Evolutionary conservation across 345 rosid species (phyloP).

Genomic region (Syzygium aromaticum): DNA sequence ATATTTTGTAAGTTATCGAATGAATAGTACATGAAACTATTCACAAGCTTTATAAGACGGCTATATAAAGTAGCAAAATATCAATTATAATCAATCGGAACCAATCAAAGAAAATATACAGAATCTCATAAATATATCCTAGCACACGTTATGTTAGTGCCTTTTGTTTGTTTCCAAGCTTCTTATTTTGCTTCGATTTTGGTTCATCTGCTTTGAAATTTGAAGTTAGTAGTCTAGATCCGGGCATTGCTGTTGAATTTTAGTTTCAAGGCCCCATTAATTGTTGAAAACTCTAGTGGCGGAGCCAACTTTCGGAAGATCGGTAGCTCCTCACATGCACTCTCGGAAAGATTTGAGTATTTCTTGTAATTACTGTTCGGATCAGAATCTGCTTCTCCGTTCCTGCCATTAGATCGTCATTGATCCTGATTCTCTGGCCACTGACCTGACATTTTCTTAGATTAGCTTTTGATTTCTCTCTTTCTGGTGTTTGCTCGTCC

Average conservation of each 20-base stretch:
- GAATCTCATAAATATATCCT: not conserved
- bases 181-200: not conserved
- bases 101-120: not conserved
- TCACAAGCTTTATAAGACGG: not conserved
- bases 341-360: not conserved
- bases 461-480: not conserved
- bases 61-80: not conserved
- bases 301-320: not conserved
- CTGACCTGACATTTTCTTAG: not conserved
- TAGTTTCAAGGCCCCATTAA: not conserved
- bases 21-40: not conserved
- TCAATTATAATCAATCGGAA: not conserved
- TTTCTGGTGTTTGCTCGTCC: not conserved
- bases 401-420: not conserved
- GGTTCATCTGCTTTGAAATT: not conserved
- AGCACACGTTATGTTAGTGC: not conserved
- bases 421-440: not conserved
- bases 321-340: not conserved
- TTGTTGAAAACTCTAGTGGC: not conserved
- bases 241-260: not conserved
- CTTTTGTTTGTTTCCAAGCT: not conserved
- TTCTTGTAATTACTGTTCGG: not conserved
- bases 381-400: not conserved
- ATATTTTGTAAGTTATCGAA: too few relatives aligned
- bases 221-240: not conserved